Conservation (phyloP, 2,329 filamentous ascomycete genomes). For the Delphinella strobiligena region DNA sequence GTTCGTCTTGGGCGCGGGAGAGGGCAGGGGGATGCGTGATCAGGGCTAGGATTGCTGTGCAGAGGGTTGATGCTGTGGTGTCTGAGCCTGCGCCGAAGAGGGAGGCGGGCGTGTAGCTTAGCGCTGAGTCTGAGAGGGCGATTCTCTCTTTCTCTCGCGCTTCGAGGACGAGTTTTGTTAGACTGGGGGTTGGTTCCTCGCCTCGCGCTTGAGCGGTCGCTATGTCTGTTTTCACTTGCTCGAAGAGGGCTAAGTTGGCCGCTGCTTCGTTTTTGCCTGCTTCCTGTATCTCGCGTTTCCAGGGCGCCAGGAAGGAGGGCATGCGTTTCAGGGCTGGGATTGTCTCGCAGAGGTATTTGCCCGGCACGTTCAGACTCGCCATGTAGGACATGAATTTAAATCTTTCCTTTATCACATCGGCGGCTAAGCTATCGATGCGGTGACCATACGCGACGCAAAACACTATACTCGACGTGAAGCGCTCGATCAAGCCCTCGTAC, state of each 20-base stretch:
- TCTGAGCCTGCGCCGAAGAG: slow-evolving; percentile 31
- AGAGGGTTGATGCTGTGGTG: slow-evolving; percentile 26
- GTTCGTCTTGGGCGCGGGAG: slow-evolving; percentile 18
- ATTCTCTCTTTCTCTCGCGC: slow-evolving; percentile 25
- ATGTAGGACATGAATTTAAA: slow-evolving; percentile 39
- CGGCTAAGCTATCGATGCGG: slow-evolving; percentile 35
- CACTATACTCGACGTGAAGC: slow-evolving; percentile 38
- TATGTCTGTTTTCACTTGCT: slow-evolving; percentile 29
- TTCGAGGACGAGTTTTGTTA: slow-evolving; percentile 34
- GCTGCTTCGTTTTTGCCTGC: slow-evolving; percentile 26
- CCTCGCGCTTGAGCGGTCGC: slow-evolving; percentile 18
- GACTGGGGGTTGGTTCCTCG: slow-evolving; percentile 25
- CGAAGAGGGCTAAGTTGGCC: slow-evolving; percentile 30
- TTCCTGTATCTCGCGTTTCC: slow-evolving; percentile 34
- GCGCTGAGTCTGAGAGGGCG: slow-evolving; percentile 28
- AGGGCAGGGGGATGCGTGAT: slow-evolving; percentile 17
- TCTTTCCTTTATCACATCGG: slow-evolving; percentile 34
- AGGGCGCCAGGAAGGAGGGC: slow-evolving; percentile 33
- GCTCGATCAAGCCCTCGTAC: slow-evolving; percentile 36
- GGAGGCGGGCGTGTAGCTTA: slow-evolving; percentile 32
- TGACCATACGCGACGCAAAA: slow-evolving; percentile 41
- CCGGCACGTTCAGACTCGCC: slow-evolving; percentile 35
- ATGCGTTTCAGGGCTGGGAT: slow-evolving; percentile 33
- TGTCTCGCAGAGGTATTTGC: slow-evolving; percentile 34
- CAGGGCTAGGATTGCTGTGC: slow-evolving; percentile 17